Percentiles rank a stretch among this genome's conserved stretches.
These are phyloP conservation scores for Dryadomyces sulphureus DNA, from an alignment of 2,329 filamentous ascomycete genomes.

Conservation along the genomic window DNA sequence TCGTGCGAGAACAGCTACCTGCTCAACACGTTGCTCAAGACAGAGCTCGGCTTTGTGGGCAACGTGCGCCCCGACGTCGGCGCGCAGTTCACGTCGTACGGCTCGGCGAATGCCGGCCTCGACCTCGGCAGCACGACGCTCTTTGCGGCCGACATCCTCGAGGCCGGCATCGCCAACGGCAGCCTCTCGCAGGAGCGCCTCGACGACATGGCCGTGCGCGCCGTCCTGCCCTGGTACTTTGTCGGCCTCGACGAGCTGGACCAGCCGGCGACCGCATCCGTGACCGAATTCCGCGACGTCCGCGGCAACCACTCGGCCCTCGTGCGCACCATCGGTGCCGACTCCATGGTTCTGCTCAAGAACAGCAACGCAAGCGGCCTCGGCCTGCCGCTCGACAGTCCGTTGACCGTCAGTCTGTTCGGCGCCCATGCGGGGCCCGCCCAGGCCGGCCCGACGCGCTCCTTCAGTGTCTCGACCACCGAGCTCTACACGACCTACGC, in stretches of 20 bases:
- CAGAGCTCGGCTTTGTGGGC: slow-evolving; percentile 60
- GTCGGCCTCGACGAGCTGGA: slow-evolving; percentile 10
- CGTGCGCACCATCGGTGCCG: slow-evolving; percentile 38
- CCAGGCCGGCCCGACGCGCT: slow-evolving; percentile 52
- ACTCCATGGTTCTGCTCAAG: slow-evolving; percentile 50
- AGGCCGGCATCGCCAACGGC: slow-evolving; percentile 40
- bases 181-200: slow-evolving; percentile 56
- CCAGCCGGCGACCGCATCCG: neutral
- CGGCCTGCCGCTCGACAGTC: slow-evolving; percentile 36
- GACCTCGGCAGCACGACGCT: slow-evolving; percentile 61
- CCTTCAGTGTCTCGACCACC: neutral
- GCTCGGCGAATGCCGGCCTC: slow-evolving; percentile 44
- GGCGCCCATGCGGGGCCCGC: slow-evolving; percentile 52
- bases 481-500: neutral
- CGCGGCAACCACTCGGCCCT: slow-evolving; percentile 32
- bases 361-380: slow-evolving; percentile 35
- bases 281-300: slow-evolving; percentile 22
- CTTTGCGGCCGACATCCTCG: slow-evolving; percentile 34
- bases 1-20: slow-evolving; percentile 53
- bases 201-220: slow-evolving; percentile 56
- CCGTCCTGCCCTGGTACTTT: slow-evolving; percentile 24
- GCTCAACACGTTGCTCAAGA: slow-evolving; percentile 56
- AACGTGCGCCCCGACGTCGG: slow-evolving; percentile 58
- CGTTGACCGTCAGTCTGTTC: slow-evolving; percentile 41
- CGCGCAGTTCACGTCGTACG: slow-evolving; percentile 44